Evolutionary conservation across 495 filamentous ascomycete genomes (phyloP).

Genomic region (Neurospora tetraspora): DNA sequence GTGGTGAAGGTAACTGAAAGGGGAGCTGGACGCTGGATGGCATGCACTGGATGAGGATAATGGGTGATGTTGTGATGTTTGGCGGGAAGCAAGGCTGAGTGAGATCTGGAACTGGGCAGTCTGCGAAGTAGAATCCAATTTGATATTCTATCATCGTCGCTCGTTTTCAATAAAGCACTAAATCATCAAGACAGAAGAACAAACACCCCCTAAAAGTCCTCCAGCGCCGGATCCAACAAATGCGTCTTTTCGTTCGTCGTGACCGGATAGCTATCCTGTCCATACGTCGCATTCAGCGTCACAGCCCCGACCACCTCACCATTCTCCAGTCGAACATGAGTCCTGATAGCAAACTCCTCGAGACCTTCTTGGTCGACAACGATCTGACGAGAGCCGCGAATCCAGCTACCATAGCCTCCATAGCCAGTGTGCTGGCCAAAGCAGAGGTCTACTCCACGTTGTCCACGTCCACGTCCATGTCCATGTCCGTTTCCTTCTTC

Average conservation of each 20-base stretch:
- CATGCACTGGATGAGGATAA: neutral
- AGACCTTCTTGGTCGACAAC: constrained; percentile 30
- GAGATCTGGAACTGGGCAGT: neutral
- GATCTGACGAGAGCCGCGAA: constrained; percentile 51
- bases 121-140: neutral
- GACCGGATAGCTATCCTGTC: constrained; percentile 44
- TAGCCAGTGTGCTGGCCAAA: constrained; percentile 65
- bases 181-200: too few species aligned
- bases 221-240: neutral
- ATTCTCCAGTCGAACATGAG: constrained; percentile 58
- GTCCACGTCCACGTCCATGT: neutral
- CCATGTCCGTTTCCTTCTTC: neutral
- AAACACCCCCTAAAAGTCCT: neutral
- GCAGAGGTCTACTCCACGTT: constrained; percentile 43
- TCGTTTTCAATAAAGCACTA: neutral
- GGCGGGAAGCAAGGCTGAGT: neutral
- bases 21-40: neutral
- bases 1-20: too few species aligned
- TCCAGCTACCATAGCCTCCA: constrained; percentile 59
- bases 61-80: neutral
- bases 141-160: neutral
- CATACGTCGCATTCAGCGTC: constrained; percentile 60
- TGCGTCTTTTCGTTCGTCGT: constrained; percentile 29
- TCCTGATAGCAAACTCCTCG: constrained; percentile 38
- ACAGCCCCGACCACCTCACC: constrained; percentile 45